Percentiles rank a stretch among this genome's conserved stretches.
phyloP scores from a whole-genome alignment of 805 yeast genomes.

The Pichia kluyveri region DNA sequence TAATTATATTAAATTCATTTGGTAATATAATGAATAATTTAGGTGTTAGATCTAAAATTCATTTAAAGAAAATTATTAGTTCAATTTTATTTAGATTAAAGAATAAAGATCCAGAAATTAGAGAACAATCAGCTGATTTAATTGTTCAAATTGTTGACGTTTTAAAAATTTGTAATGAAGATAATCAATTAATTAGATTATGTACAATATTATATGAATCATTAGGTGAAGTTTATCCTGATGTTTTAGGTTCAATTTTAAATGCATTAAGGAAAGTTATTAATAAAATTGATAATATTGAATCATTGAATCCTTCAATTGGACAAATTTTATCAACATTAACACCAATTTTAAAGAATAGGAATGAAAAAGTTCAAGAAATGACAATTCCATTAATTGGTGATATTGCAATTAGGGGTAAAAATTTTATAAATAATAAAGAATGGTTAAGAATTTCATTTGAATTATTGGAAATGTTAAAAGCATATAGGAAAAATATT shows the following conservation, averaged over 20 bases:
- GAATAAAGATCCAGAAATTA: slow-evolving; percentile 58
- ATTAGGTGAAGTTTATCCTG: slow-evolving; percentile 91
- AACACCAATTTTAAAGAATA: slow-evolving; percentile 83
- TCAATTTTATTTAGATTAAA: slow-evolving; percentile 65
- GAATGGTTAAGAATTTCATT: slow-evolving; percentile 98
- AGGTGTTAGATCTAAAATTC: slow-evolving; percentile 59
- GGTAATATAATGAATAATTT: slow-evolving; percentile 54
- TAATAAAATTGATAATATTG: slow-evolving; percentile 42
- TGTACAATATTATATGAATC: slow-evolving; percentile 79
- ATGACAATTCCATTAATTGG: slow-evolving; percentile 74
- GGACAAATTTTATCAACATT: slow-evolving; percentile 77
- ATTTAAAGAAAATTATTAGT: slow-evolving; percentile 61
- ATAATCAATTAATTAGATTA: slow-evolving; percentile 53
- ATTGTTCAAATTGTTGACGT: slow-evolving; percentile 59
- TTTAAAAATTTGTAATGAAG: slow-evolving; percentile 55
- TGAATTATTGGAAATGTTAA: slow-evolving; percentile 81
- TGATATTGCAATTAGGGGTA: slow-evolving; percentile 66
- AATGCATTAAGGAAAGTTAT: slow-evolving; percentile 62
- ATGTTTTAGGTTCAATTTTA: slow-evolving; percentile 79
- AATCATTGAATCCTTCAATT: slow-evolving; percentile 67
- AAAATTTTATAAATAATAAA: slow-evolving; percentile 77
- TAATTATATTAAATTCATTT: slow-evolving; percentile 49
- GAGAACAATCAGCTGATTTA: slow-evolving; percentile 81
- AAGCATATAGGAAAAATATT: slow-evolving; percentile 67
- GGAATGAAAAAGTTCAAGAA: slow-evolving; percentile 87